Evolutionary conservation across 176 grass and related monocot species (phyloP).

Genomic region (Triticum monococcum): DNA sequence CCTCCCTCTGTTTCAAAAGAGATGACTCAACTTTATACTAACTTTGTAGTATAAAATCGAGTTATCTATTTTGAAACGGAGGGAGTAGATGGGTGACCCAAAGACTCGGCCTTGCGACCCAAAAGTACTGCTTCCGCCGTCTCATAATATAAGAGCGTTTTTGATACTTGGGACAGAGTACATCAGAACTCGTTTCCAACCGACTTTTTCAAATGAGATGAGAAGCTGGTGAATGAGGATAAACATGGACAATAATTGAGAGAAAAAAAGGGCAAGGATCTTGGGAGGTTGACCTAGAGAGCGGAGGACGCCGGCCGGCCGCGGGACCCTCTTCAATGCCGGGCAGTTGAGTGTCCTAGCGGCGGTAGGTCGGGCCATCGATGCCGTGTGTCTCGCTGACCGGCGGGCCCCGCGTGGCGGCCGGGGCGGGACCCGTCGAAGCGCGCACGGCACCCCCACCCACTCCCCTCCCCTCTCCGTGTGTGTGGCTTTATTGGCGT

Average conservation of each 20-base stretch:
- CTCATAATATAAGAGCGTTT: no score
- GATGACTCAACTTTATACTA: no score
- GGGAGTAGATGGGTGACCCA: no score
- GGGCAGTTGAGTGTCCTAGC: background rate
- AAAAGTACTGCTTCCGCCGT: no score
- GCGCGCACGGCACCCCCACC: conserved; percentile 44
- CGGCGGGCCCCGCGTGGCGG: background rate
- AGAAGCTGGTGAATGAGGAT: background rate
- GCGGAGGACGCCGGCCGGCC: background rate
- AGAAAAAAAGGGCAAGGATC: background rate
- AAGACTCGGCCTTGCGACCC: no score
- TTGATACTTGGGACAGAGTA: no score
- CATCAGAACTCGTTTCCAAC: no score
- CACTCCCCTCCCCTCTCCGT: background rate
- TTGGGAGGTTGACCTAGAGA: conserved; percentile 14
- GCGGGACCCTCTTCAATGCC: background rate
- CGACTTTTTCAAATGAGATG: background rate
- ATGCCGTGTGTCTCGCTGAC: background rate
- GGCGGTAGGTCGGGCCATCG: background rate
- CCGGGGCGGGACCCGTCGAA: conserved; percentile 21
- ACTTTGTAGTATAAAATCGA: no score
- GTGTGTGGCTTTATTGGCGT: conserved; percentile 50
- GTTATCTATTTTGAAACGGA: no score
- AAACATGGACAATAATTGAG: background rate
- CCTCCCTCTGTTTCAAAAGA: no score